phyloP scores from a whole-genome alignment of 2,329 filamentous ascomycete genomes.

The Parafenestella ontariensis region DNA sequence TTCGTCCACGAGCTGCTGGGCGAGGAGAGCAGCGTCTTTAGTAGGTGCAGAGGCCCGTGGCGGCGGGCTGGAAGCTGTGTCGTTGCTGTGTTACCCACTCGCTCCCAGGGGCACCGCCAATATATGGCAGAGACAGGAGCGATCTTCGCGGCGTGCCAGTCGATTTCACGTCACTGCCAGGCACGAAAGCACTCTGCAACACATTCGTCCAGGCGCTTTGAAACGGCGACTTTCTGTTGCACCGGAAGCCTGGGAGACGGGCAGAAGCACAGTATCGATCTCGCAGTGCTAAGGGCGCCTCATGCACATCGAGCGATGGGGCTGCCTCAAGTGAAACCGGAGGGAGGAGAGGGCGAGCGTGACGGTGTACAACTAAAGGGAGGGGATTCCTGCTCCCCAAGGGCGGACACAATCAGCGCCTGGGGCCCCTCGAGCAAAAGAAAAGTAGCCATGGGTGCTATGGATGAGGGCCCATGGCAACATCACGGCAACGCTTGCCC shows the following conservation, averaged over 20 bases:
- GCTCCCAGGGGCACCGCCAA: slow-evolving; percentile 48
- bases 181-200: slow-evolving; percentile 50
- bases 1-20: slow-evolving; percentile 45
- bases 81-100: slow-evolving; percentile 48
- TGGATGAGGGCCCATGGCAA: too few species aligned
- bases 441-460: slow-evolving; percentile 38
- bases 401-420: slow-evolving; percentile 40
- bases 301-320: slow-evolving; percentile 49
- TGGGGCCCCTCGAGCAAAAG: slow-evolving; percentile 41
- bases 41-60: slow-evolving; percentile 45
- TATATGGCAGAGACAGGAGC: slow-evolving; percentile 48
- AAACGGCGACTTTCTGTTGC: slow-evolving; percentile 48
- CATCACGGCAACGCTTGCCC: too few species aligned
- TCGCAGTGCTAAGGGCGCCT: slow-evolving; percentile 47
- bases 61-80: slow-evolving; percentile 44
- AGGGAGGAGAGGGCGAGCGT: slow-evolving; percentile 39
- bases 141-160: slow-evolving; percentile 43
- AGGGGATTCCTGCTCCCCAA: slow-evolving; percentile 35
- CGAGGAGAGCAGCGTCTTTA: slow-evolving; percentile 44
- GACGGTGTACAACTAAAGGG: slow-evolving; percentile 49
- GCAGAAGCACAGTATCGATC: slow-evolving; percentile 40
- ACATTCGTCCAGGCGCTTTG: slow-evolving; percentile 45
- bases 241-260: slow-evolving; percentile 42
- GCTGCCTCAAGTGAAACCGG: slow-evolving; percentile 46
- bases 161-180: slow-evolving; percentile 46